phyloP scores from a whole-genome alignment of 129 eudicot species.

The Solidago caesia region DNA sequence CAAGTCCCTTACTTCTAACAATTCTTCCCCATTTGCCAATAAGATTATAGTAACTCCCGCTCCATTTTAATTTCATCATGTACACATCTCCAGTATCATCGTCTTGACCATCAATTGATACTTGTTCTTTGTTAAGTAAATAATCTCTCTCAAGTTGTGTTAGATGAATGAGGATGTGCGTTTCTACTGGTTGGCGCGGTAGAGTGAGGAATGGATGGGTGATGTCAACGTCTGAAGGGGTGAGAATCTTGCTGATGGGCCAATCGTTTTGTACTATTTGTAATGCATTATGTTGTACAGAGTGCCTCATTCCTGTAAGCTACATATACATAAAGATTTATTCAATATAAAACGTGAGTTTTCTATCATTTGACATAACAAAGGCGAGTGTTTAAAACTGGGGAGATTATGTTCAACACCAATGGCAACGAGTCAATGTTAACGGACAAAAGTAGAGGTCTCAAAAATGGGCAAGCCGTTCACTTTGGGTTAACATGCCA shows the following conservation, averaged over 20 bases:
- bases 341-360: conserved; percentile 4
- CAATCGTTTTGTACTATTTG: conserved; percentile 55
- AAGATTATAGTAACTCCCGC: conserved; percentile 47
- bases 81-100: conserved; percentile 73
- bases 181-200: conserved; percentile 75
- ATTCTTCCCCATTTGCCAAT: conserved; percentile 77
- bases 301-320: conserved; percentile 22
- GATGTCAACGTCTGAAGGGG: conserved; percentile 75
- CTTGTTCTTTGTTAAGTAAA: conserved; percentile 57
- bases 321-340: not conserved
- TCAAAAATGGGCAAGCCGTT: too few relatives aligned
- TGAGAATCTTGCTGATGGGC: conserved; percentile 77
- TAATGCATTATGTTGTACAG: conserved; percentile 36
- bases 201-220: conserved; percentile 86
- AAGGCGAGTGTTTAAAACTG: not conserved
- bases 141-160: conserved; percentile 60
- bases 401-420: not conserved
- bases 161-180: conserved; percentile 55
- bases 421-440: not conserved
- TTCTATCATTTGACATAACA: not conserved
- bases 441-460: not conserved
- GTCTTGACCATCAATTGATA: conserved; percentile 62
- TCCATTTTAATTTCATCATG: conserved; percentile 77
- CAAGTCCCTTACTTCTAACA: conserved; percentile 75
- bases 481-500: too few relatives aligned